Evolutionary conservation across 2,329 filamentous ascomycete species (phyloP).

Genomic region (Ophiostoma angusticollis): DNA sequence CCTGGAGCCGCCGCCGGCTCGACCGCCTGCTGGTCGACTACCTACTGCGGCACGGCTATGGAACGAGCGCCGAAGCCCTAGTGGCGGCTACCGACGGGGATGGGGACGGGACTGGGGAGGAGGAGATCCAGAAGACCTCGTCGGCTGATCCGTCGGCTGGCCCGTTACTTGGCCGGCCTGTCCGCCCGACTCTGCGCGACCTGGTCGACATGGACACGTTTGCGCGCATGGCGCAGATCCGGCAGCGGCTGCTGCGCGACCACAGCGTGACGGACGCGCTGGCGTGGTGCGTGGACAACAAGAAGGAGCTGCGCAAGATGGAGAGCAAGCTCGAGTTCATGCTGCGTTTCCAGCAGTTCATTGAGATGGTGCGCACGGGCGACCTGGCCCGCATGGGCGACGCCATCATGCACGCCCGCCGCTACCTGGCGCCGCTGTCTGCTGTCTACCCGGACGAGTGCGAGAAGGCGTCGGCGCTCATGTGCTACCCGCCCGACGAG

Average conservation of each 20-base stretch:
- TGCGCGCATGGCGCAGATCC: conserved; percentile 65
- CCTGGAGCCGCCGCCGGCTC: conserved; percentile 71
- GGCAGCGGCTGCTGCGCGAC: conserved; percentile 50
- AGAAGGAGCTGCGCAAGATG: conserved; percentile 80
- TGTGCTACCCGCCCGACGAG: conserved; percentile 54
- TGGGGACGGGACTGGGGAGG: no score
- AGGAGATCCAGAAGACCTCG: no score
- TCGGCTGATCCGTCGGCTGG: no score
- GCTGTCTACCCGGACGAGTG: conserved; percentile 58
- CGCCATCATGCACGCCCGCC: conserved; percentile 70
- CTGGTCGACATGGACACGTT: conserved; percentile 87
- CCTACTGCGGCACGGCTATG: conserved; percentile 71
- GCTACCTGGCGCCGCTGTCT: conserved; percentile 60
- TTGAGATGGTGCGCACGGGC: conserved; percentile 68
- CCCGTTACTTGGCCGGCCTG: no score
- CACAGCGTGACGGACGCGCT: conserved; percentile 68
- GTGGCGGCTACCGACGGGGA: conserved; percentile 49
- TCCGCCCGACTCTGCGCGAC: conserved; percentile 59
- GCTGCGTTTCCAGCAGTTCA: conserved; percentile 85
- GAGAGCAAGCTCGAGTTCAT: conserved; percentile 86
- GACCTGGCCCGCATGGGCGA: conserved; percentile 55
- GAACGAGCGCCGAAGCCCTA: conserved; percentile 60
- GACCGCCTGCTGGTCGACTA: conserved; percentile 88
- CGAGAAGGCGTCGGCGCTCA: conserved; percentile 60
- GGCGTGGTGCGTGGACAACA: conserved; percentile 86